These are phyloP conservation scores for Akanthomyces dipterigenus DNA, from an alignment of 2,329 filamentous ascomycete genomes.

Conservation along the genomic window DNA sequence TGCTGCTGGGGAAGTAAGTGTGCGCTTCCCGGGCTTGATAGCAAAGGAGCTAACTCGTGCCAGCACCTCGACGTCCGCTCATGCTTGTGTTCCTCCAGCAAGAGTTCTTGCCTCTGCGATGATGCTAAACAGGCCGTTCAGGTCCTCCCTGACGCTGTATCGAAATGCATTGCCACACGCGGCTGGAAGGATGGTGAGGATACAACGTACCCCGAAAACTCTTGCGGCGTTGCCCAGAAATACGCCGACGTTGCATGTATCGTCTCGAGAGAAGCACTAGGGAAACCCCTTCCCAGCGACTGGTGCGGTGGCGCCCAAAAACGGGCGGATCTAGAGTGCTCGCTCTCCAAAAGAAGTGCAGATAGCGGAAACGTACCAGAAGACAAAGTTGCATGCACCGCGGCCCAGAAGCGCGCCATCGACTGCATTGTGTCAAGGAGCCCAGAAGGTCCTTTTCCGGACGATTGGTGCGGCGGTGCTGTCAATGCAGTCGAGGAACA, in stretches of 20 bases:
- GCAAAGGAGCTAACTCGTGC: neutral
- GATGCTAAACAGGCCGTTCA: neutral
- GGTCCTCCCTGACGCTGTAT: neutral
- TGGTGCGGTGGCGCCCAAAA: neutral
- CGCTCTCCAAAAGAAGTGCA: neutral
- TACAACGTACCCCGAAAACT: neutral
- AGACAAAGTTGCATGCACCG: neutral
- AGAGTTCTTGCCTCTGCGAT: neutral
- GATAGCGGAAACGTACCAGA: neutral
- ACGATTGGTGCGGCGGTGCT: neutral
- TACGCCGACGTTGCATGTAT: neutral
- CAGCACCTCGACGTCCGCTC: neutral
- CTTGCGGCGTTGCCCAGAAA: neutral
- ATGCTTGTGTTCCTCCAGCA: neutral
- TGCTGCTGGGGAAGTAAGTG: neutral
- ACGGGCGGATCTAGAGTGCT: neutral
- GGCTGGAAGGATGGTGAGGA: neutral
- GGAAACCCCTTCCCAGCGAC: neutral
- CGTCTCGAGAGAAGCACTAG: neutral
- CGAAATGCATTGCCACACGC: neutral
- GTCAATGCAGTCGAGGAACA: neutral
- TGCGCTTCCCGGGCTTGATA: neutral
- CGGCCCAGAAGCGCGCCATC: neutral
- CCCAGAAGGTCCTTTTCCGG: neutral
- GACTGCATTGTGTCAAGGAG: neutral